Percentiles rank a stretch among this genome's conserved stretches.
Evolutionary conservation across 2,329 filamentous ascomycete species (phyloP).

Genomic region (Xylariales sp.): DNA sequence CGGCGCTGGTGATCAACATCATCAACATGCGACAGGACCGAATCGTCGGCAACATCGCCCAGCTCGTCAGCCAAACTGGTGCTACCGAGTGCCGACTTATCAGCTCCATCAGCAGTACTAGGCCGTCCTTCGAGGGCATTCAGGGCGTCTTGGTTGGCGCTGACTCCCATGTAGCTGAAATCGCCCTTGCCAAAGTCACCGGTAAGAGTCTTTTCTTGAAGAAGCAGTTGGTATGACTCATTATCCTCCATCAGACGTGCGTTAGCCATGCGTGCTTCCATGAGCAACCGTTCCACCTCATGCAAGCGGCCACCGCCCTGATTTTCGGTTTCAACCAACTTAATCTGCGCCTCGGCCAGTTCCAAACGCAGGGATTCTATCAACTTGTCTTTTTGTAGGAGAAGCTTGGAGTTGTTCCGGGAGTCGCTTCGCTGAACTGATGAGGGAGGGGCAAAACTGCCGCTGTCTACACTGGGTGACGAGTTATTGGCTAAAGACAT

Average conservation of each 20-base stretch:
- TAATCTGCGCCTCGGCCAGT: slow-evolving; percentile 91
- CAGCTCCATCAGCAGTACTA: slow-evolving; percentile 12
- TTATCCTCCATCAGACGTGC: slow-evolving; percentile 97
- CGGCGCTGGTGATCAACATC: slow-evolving; percentile 60
- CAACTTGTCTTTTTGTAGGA: slow-evolving; percentile 93
- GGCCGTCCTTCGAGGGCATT: slow-evolving; percentile 57
- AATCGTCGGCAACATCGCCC: slow-evolving; percentile 58
- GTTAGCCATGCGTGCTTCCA: slow-evolving; percentile 94
- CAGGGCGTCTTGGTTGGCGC: slow-evolving; percentile 60
- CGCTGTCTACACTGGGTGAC: slow-evolving; percentile 64
- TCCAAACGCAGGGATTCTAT: slow-evolving; percentile 91
- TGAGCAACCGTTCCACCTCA: slow-evolving; percentile 83
- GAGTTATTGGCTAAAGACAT: slow-evolving; percentile 46
- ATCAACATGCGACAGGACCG: slow-evolving; percentile 53
- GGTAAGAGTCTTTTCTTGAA: slow-evolving; percentile 92
- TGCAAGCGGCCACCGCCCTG: slow-evolving; percentile 81
- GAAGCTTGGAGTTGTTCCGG: slow-evolving; percentile 80
- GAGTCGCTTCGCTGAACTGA: slow-evolving; percentile 85
- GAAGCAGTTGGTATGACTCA: slow-evolving; percentile 91
- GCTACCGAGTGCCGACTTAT: slow-evolving; percentile 24
- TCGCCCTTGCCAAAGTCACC: slow-evolving; percentile 84
- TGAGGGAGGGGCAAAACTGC: slow-evolving; percentile 81
- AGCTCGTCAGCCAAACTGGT: slow-evolving; percentile 84
- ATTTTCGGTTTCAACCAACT: slow-evolving; percentile 90
- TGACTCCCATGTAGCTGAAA: slow-evolving; percentile 63